Base-by-base conservation (phyloP, 2,329 filamentous ascomycete species). In the Endothia cerciana region DNA sequence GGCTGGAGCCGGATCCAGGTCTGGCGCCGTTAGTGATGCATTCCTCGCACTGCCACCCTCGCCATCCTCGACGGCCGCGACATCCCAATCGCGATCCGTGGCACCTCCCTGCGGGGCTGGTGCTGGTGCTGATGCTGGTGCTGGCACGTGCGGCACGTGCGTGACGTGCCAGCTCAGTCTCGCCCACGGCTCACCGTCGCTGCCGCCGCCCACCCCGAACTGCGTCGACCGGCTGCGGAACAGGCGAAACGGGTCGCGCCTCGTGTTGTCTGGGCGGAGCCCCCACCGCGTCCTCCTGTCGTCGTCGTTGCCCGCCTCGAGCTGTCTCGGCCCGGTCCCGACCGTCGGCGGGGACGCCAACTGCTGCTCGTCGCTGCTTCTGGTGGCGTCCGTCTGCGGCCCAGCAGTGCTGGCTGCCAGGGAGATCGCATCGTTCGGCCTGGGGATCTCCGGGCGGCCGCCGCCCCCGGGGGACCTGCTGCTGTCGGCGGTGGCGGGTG, bases 11-110 rank as follows among this genome's bases (percentile, higher is more conserved):
- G 43, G 43, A 28, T 51, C 43, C 58, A 60, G 28, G 28, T 33
- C 49, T 53, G 47, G 47, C 25, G 22, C 2, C 69, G 19, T 72
- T 15, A 72, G 30, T 22, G 60, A 56, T 22, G 57, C 57, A 45
- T 60, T 43, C 25, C 61, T 63, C 25, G 38, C 61, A 45, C 49
- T 38, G 28, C 57, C 13, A 13, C 17, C 51, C 25, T 7, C 33
- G 10, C 19, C 17, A 19, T 38, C 15, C 11, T 3, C 15, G 22
- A 43, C 57, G 15, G 40, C 57, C n/a, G 57, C 57, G 40, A 28
- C 22, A 43, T 43, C 40, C 17, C 28, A 17, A 30, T 43, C 28
- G 19, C n/a, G 43, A 11, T 61, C 33, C 45, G 45, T 40, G 19
- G 59, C 43, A 51, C 19, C 33, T 13, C n/a, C 33, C 33, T 17